Base-by-base conservation (phyloP, 495 filamentous ascomycete genomes). In the Aspergillus diversus region DNA sequence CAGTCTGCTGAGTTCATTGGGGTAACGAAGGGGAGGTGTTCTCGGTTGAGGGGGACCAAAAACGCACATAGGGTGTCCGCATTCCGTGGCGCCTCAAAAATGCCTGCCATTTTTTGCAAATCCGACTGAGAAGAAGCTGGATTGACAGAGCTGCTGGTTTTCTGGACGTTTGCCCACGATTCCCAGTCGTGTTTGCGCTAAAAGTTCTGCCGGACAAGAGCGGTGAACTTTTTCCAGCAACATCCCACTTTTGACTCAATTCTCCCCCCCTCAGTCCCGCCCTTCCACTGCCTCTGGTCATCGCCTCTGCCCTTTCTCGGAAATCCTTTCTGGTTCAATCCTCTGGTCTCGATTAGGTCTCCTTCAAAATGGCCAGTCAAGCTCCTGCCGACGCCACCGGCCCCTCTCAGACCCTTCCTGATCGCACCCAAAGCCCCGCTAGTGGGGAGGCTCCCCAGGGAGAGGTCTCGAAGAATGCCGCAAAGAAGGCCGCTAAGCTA, bases 31-130 rank as follows among this genome's bases (percentile, higher is more conserved):
- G 58, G 7, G 55, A 34, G 11, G 33, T 27, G 62, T 33, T 16
- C 7, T 49, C 7, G 9, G 17, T 35, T 15, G 33, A 7, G 42
- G 39, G 4, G 11, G 11, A 3, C 11, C 4, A 32, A 60, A 32
- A 46, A 74, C 85, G 75, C 77, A 90, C 89, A 96, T 68, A 96
- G 81, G 62, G 90, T 96, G 69, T 92, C 93, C 71, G 85, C 86
- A 78, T 96, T 94, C 72, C 91, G 83, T 73, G 90, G 87, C 72
- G 92, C 89, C 79, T 93, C 90, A 71, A 97, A 97, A 71, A 97
- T 90, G 69, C 90, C 89, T 75, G 89, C 85, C 93, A 97, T 97
- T 67, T 82, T 57, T 49, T 50, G 35, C 57, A 55, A 57, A 74
- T 69, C 58, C 63, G 61, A 70, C 61, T 59, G 67, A 68, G 63